Evolutionary conservation across 495 filamentous ascomycete species (phyloP).

Genomic region (Penicillium angulare): DNA sequence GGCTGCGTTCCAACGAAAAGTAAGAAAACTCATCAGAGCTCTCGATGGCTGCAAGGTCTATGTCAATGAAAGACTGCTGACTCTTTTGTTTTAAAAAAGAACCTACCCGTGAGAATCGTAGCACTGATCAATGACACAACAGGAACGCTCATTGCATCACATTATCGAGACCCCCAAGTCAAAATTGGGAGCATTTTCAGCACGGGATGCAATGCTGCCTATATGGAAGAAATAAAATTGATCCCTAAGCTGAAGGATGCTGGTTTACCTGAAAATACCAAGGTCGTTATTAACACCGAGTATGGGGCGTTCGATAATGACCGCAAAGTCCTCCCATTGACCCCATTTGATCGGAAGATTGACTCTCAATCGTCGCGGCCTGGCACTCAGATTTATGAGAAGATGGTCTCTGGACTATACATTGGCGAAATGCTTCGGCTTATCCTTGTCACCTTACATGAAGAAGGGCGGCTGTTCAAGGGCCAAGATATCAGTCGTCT

Average conservation of each 20-base stretch:
- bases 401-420: slow-evolving; percentile 50
- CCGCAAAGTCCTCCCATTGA: slow-evolving; percentile 68
- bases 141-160: slow-evolving; percentile 88
- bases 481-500: slow-evolving; percentile 54
- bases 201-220: slow-evolving; percentile 93
- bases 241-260: slow-evolving; percentile 83
- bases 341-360: slow-evolving; percentile 34
- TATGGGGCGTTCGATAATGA: slow-evolving; percentile 97
- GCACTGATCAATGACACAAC: slow-evolving; percentile 95
- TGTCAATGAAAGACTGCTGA: neutral
- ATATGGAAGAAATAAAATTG: slow-evolving; percentile 81
- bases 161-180: slow-evolving; percentile 79
- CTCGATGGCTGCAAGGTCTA: neutral
- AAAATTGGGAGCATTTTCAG: slow-evolving; percentile 95
- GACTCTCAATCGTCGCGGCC: slow-evolving; percentile 41
- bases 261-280: slow-evolving; percentile 74
- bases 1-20: slow-evolving; percentile 69
- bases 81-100: no score
- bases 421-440: slow-evolving; percentile 47
- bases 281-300: slow-evolving; percentile 96
- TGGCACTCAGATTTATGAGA: slow-evolving; percentile 47
- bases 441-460: slow-evolving; percentile 36
- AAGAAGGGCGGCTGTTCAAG: slow-evolving; percentile 29
- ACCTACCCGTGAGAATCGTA: slow-evolving; percentile 78
- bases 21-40: slow-evolving; percentile 19